Percentiles rank a stretch among this genome's conserved stretches.
phyloP scores from a whole-genome alignment of 2,329 filamentous ascomycete species.

The Botrytis hyacinthi region DNA sequence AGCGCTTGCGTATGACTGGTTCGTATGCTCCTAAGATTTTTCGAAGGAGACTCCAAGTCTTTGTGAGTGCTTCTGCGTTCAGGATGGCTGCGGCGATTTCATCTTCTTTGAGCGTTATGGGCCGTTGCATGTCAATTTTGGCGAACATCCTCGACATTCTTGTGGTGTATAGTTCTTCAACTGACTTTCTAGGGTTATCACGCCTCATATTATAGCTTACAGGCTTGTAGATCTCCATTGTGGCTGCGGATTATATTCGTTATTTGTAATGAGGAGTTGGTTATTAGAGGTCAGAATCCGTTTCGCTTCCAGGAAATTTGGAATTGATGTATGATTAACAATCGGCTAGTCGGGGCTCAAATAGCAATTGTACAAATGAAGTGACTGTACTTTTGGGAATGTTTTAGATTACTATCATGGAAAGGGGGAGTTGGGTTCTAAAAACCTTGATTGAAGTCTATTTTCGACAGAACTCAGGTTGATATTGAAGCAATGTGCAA shows the following conservation, averaged over 20 bases:
- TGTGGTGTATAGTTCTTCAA: too few species aligned
- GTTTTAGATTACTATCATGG: background rate
- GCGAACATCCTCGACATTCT: background rate
- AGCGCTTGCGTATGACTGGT: background rate
- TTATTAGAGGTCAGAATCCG: background rate
- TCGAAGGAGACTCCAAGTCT: background rate
- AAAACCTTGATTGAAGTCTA: background rate
- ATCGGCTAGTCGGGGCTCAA: background rate
- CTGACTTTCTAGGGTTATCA: rapidly evolving
- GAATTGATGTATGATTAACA: background rate
- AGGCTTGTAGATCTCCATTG: background rate
- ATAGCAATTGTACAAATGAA: background rate
- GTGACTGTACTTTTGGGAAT: background rate
- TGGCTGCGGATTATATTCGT: background rate
- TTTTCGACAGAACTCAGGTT: background rate
- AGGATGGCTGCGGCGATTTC: background rate
- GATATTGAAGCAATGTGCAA: background rate
- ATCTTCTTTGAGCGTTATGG: background rate
- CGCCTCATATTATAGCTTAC: background rate
- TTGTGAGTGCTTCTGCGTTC: background rate
- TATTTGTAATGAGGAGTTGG: background rate
- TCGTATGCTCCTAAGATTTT: background rate
- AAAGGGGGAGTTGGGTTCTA: background rate
- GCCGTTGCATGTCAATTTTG: background rate
- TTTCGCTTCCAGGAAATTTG: background rate